Conservation (phyloP, 257 asterid species). For the Mentha longifolia region DNA sequence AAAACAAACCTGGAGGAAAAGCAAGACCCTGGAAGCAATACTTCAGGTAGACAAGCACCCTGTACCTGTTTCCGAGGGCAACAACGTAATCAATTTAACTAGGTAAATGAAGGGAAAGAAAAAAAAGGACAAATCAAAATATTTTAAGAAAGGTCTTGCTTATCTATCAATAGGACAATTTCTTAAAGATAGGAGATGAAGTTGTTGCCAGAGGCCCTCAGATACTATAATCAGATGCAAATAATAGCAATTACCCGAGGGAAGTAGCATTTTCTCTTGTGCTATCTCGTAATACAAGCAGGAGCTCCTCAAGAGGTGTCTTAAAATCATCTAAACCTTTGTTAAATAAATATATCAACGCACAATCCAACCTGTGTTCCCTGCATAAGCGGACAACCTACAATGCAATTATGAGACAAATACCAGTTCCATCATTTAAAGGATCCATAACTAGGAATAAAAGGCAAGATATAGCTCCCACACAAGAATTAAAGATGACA, state of each 20-base stretch:
- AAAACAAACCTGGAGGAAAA: constrained; percentile 92
- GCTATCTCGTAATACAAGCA: constrained; percentile 63
- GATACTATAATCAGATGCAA: constrained; percentile 17
- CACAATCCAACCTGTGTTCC: constrained; percentile 95
- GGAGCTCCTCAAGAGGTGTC: constrained; percentile 95
- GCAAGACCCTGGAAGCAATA: constrained; percentile 96
- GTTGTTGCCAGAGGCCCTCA: constrained; percentile 11
- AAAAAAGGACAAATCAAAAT: constrained; percentile 14
- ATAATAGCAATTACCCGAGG: constrained; percentile 67
- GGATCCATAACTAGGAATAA: constrained; percentile 22
- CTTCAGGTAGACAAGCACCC: constrained; percentile 93
- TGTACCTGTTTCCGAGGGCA: constrained; percentile 70
- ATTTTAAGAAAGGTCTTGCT: constrained; percentile 1
- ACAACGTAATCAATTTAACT: constrained; percentile 38
- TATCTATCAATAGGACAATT: constrained; percentile 21
- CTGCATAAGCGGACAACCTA: constrained; percentile 94
- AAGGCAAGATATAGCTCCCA: constrained; percentile 16
- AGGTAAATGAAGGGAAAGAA: constrained; percentile 27
- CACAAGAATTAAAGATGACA: constrained; percentile 20
- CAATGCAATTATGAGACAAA: constrained; percentile 41
- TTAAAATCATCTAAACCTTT: constrained; percentile 95
- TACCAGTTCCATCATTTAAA: constrained; percentile 26
- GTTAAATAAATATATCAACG: constrained; percentile 90
- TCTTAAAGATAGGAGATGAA: constrained; percentile 8
- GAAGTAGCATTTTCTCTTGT: constrained; percentile 60